Percentiles rank a stretch among this genome's conserved stretches.
These are phyloP conservation scores for Solanum peruvianum DNA, from an alignment of 257 asterid genomes.

Conservation along the genomic window DNA sequence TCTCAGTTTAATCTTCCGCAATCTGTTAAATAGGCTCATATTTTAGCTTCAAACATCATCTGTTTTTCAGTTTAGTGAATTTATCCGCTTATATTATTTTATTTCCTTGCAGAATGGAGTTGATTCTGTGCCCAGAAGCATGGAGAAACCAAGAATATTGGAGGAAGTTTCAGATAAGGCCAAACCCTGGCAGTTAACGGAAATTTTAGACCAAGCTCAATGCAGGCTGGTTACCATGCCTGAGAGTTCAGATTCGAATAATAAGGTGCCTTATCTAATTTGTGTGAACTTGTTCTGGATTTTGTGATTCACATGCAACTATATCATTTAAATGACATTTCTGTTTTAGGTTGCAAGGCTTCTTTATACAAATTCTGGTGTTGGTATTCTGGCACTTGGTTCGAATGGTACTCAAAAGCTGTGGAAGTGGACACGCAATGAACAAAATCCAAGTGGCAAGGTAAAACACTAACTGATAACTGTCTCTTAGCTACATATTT, in stretches of 20 bases:
- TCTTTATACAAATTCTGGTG: constrained; percentile 86
- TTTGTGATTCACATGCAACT: not conserved
- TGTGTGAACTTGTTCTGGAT: not conserved
- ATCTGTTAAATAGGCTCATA: not conserved
- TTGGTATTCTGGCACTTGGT: constrained; percentile 81
- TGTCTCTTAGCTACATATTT: not conserved
- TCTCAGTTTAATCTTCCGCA: not conserved
- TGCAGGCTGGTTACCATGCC: constrained; percentile 91
- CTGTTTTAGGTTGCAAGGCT: constrained; percentile 81
- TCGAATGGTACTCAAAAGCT: constrained; percentile 84
- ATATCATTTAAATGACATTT: constrained; percentile 7
- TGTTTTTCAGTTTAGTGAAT: not conserved
- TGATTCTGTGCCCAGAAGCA: constrained; percentile 63
- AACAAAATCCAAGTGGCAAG: constrained; percentile 84
- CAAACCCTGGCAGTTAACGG: constrained; percentile 81
- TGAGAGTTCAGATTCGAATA: constrained; percentile 59
- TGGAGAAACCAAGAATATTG: constrained; percentile 69
- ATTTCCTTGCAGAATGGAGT: constrained; percentile 63
- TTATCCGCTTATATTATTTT: not conserved
- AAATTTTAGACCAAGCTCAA: constrained; percentile 72
- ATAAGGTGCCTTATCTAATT: constrained; percentile 39
- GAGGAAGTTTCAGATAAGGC: constrained; percentile 68
- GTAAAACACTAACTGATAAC: constrained; percentile 15
- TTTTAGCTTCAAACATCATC: not conserved
- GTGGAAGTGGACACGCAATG: constrained; percentile 92